Conservation (phyloP, 306 rosid species). For the Quercus parvula region DNA sequence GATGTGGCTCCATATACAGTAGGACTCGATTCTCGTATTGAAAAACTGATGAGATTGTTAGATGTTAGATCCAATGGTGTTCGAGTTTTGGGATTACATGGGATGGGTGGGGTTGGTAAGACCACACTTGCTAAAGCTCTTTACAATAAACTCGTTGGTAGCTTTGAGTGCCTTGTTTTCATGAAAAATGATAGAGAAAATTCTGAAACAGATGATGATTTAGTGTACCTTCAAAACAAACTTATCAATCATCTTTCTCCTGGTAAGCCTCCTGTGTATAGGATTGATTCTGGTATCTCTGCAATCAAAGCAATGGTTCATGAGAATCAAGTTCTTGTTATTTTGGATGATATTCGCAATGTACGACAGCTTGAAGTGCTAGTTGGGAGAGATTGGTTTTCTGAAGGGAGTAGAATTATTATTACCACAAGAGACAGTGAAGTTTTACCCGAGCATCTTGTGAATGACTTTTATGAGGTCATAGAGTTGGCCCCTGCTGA, state of each 20-base stretch:
- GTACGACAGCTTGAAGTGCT: slow-evolving; percentile 25
- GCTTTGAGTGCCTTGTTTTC: slow-evolving; percentile 36
- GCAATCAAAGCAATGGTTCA: slow-evolving; percentile 11
- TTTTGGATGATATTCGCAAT: slow-evolving; percentile 52
- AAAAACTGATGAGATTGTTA: slow-evolving; percentile 16
- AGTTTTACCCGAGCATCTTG: slow-evolving; percentile 20
- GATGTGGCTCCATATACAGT: slow-evolving; percentile 33
- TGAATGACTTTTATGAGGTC: slow-evolving; percentile 34
- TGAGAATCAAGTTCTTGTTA: slow-evolving; percentile 38
- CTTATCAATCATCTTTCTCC: slow-evolving; percentile 16
- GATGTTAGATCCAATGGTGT: slow-evolving; percentile 38
- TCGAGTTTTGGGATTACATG: slow-evolving; percentile 44
- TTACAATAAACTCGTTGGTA: slow-evolving; percentile 31
- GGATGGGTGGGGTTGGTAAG: slow-evolving; percentile 60
- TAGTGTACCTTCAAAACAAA: slow-evolving; percentile 31
- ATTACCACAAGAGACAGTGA: slow-evolving; percentile 46
- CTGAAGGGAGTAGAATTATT: slow-evolving; percentile 45
- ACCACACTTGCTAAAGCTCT: slow-evolving; percentile 59
- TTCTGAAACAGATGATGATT: slow-evolving; percentile 20
- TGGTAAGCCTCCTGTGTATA: background rate
- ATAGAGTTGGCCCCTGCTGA: slow-evolving; percentile 22
- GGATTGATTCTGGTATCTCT: slow-evolving; percentile 11
- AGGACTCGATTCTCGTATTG: slow-evolving; percentile 43
- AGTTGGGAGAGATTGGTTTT: slow-evolving; percentile 36
- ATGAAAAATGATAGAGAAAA: slow-evolving; percentile 41